A percentile compares a stretch with the other conserved stretches of the same genome.
Conservation (phyloP, 345 rosid genomes). For the Psidium guajava region DNA sequence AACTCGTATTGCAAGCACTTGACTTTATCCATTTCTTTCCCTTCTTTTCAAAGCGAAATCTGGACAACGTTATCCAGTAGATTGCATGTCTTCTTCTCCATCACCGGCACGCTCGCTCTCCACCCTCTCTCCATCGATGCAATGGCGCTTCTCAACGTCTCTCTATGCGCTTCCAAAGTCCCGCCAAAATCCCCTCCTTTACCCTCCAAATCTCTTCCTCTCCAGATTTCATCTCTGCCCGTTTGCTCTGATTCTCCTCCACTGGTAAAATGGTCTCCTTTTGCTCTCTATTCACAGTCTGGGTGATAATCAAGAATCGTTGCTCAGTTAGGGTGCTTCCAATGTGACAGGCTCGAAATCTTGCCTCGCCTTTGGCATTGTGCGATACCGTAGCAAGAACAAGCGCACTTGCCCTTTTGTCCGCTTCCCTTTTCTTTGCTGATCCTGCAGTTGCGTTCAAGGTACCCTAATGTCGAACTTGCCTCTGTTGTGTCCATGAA, state of each 20-base stretch:
- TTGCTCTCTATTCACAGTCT: not conserved
- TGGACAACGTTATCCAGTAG: not conserved
- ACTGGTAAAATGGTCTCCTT: not conserved
- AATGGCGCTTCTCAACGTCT: constrained; percentile 41
- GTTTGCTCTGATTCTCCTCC: not conserved
- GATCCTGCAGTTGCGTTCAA: constrained; percentile 85
- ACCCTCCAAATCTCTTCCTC: not conserved
- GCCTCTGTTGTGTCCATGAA: not conserved
- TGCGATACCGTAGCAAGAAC: constrained; percentile 32
- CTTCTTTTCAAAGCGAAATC: not conserved
- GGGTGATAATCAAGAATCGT: not conserved
- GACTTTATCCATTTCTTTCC: not conserved
- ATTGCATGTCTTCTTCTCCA: not conserved
- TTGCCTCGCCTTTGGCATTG: constrained; percentile 10
- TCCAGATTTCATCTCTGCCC: not conserved
- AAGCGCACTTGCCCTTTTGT: constrained; percentile 36
- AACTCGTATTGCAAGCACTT: not conserved
- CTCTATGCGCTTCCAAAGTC: constrained; percentile 9
- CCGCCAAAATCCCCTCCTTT: constrained; percentile 6
- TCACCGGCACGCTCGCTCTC: not conserved
- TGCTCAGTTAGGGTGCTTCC: not conserved
- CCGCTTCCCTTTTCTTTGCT: constrained; percentile 48
- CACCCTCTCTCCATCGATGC: not conserved
- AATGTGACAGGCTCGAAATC: not conserved
- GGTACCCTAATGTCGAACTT: constrained; percentile 15